Evolutionary conservation across 257 asterid species (phyloP).

Genomic region (Fraxinus pennsylvanica): DNA sequence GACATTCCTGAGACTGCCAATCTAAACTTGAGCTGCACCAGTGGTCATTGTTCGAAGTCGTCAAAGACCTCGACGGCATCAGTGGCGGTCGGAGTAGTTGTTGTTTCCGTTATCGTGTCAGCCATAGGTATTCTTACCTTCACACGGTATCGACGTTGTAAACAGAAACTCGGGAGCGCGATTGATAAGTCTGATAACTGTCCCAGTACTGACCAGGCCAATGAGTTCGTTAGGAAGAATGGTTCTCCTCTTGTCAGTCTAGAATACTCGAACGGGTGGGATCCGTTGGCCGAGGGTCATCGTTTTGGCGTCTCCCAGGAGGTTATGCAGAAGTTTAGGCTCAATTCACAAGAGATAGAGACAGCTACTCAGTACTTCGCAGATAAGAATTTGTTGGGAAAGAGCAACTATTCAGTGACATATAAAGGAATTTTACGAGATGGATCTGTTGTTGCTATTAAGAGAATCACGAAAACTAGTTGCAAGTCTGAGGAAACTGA

Average conservation of each 20-base stretch:
- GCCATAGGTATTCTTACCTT: slow-evolving; percentile 44
- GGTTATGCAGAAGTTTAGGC: slow-evolving; percentile 61
- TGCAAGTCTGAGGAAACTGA: slow-evolving; percentile 88
- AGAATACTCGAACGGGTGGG: slow-evolving; percentile 92
- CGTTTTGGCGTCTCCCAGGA: slow-evolving; percentile 70
- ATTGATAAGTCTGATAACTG: slow-evolving; percentile 39
- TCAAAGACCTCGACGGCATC: slow-evolving; percentile 63
- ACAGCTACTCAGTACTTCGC: slow-evolving; percentile 84
- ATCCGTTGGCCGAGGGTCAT: slow-evolving; percentile 80
- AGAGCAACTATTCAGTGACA: slow-evolving; percentile 62
- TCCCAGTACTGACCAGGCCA: slow-evolving; percentile 44
- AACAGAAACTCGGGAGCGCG: slow-evolving; percentile 52
- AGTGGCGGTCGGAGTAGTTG: slow-evolving; percentile 54
- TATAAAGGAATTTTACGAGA: slow-evolving; percentile 76
- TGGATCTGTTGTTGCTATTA: slow-evolving; percentile 72
- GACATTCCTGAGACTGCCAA: slow-evolving; percentile 84
- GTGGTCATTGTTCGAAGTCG: slow-evolving; percentile 47
- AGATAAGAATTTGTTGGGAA: slow-evolving; percentile 72
- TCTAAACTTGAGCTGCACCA: slow-evolving; percentile 65
- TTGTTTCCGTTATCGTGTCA: slow-evolving; percentile 45
- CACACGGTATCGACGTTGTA: slow-evolving; percentile 50
- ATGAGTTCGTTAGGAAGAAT: slow-evolving; percentile 50
- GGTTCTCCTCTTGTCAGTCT: slow-evolving; percentile 92
- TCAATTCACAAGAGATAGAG: slow-evolving; percentile 79
- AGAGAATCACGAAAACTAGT: slow-evolving; percentile 73